These are phyloP conservation scores for Allium sativum DNA, from an alignment of 106 monocot species.

Conservation along the genomic window DNA sequence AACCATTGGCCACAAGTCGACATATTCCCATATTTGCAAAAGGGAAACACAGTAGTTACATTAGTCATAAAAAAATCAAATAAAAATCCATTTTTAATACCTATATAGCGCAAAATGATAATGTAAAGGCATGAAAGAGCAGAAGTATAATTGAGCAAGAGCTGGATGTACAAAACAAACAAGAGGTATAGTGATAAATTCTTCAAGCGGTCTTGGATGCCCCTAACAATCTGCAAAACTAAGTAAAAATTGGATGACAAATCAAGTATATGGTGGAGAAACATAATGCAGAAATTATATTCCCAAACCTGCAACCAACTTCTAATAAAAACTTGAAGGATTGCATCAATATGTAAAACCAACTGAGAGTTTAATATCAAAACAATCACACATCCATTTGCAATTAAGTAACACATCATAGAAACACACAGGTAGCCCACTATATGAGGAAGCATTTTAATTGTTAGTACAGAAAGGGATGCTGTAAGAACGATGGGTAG, in stretches of 20 bases:
- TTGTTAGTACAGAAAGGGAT: constrained; percentile 23
- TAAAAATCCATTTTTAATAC: constrained; percentile 19
- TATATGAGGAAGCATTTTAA: constrained; percentile 30
- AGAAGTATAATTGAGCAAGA: constrained; percentile 59
- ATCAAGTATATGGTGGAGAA: constrained; percentile 37
- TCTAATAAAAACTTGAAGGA: constrained; percentile 52
- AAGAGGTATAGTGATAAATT: constrained; percentile 50
- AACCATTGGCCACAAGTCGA: too few relatives aligned
- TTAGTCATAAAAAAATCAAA: neutral
- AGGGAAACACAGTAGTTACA: neutral
- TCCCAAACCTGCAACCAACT: constrained; percentile 71
- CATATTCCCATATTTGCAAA: neutral
- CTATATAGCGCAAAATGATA: constrained; percentile 77
- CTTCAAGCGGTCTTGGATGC: constrained; percentile 50
- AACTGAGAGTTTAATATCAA: constrained; percentile 56
- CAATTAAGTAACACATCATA: constrained; percentile 59
- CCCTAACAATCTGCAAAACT: constrained; percentile 50
- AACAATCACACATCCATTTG: constrained; percentile 67
- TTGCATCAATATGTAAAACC: constrained; percentile 48
- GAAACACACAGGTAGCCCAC: constrained; percentile 52
- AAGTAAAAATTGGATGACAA: constrained; percentile 57
- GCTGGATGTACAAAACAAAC: constrained; percentile 93
- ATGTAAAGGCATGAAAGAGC: constrained; percentile 57
- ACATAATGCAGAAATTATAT: constrained; percentile 23
- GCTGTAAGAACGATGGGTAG: constrained; percentile 41